A percentile compares a stretch with the other conserved stretches of the same genome.
These are phyloP conservation scores for Brettanomyces naardenensis DNA, from an alignment of 805 yeast genomes.

Conservation along the genomic window DNA sequence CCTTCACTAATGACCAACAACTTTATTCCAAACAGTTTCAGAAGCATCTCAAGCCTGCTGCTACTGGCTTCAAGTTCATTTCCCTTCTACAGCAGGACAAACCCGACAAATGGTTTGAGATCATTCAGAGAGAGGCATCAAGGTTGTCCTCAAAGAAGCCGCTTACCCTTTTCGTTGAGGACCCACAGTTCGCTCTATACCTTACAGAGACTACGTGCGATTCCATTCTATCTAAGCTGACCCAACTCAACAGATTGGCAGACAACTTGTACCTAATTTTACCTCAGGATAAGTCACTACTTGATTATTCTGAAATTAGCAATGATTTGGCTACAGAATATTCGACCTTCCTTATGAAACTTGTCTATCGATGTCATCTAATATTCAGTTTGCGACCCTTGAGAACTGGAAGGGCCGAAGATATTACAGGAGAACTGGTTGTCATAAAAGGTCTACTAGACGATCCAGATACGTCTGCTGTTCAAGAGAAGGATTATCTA, in stretches of 20 bases:
- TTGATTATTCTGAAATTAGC: constrained; percentile 12
- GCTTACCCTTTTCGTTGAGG: constrained; percentile 21
- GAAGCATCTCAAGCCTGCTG: constrained; percentile 28
- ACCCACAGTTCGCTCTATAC: constrained; percentile 23
- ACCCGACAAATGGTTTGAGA: constrained; percentile 24
- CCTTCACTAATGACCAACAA: constrained; percentile 19
- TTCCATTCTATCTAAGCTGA: constrained; percentile 13
- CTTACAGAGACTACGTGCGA: constrained; percentile 6
- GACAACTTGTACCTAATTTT: constrained; percentile 19
- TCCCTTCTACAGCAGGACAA: constrained; percentile 29
- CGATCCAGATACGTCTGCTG: constrained; percentile 11
- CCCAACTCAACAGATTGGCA: constrained; percentile 11
- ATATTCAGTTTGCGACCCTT: constrained; percentile 58
- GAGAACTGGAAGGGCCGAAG: constrained; percentile 75
- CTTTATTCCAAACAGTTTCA: constrained; percentile 26
- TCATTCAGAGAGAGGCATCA: constrained; percentile 4
- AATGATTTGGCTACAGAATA: constrained; percentile 26
- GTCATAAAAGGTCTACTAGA: constrained; percentile 42
- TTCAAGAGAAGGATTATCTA: constrained; percentile 56
- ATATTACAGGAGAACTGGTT: constrained; percentile 65
- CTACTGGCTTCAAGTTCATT: constrained; percentile 26
- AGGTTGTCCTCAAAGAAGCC: constrained; percentile 17
- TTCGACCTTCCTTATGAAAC: constrained; percentile 37
- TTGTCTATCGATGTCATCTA: constrained; percentile 43
- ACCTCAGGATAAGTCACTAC: constrained; percentile 14